A percentile compares a stretch with the other conserved stretches of the same genome.
phyloP scores from a whole-genome alignment of 345 rosid genomes.

The Eucalyptus marginata region DNA sequence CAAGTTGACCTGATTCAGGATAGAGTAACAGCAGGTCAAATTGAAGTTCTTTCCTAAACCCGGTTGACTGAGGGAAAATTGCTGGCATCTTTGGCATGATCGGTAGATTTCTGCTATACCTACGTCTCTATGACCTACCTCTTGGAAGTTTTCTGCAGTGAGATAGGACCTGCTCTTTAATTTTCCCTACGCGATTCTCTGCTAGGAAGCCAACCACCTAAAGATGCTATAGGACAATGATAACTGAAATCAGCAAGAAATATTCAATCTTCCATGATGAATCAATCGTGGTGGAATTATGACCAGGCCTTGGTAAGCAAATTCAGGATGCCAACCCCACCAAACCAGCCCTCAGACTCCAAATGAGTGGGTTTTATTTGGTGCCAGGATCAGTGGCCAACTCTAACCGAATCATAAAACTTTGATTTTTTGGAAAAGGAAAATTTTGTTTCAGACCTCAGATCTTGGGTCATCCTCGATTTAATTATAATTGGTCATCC shows the following conservation, averaged over 20 bases:
- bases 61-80: not conserved
- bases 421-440: not conserved
- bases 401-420: constrained; percentile 11
- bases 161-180: not conserved
- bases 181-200: not conserved
- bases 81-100: not conserved
- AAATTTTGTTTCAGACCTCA: not conserved
- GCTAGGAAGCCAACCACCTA: not conserved
- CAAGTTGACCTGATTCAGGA: not conserved
- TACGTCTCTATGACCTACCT: not conserved
- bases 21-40: not conserved
- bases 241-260: not conserved
- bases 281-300: not conserved
- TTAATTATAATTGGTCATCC: not conserved
- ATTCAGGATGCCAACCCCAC: constrained; percentile 46
- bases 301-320: not conserved
- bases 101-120: not conserved
- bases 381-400: constrained; percentile 36
- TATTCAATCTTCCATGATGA: not conserved
- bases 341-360: constrained; percentile 9
- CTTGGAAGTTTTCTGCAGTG: not conserved
- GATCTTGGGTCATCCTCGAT: not conserved
- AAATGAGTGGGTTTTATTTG: not conserved
- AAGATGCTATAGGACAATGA: not conserved
- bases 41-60: not conserved